Evolutionary conservation across 257 asterid species (phyloP).

Genomic region (Lavandula angustifolia): DNA sequence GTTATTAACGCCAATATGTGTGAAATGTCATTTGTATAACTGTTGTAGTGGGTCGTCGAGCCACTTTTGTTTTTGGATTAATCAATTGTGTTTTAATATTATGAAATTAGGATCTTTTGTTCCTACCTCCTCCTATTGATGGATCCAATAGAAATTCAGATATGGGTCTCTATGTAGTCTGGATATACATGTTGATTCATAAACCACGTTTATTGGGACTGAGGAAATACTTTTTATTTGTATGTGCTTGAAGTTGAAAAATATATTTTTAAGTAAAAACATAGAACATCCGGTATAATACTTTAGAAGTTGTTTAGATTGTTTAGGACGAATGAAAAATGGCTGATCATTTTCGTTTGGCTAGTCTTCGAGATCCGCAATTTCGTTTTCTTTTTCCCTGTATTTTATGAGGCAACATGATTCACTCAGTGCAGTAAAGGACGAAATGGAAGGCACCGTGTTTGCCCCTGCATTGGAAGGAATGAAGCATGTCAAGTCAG

Average conservation of each 20-base stretch:
- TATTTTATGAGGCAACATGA: background rate
- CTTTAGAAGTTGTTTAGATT: too few species aligned
- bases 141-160: conserved; percentile 1
- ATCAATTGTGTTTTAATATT: conserved; percentile 4
- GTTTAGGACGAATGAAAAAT: background rate
- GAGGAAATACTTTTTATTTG: too few species aligned
- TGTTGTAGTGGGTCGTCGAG: background rate
- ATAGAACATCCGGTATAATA: too few species aligned
- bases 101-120: background rate
- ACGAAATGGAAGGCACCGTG: conserved; percentile 80
- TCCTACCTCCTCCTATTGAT: background rate
- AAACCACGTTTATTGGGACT: too few species aligned
- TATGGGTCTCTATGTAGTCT: background rate
- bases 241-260: too few species aligned
- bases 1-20: too few species aligned
- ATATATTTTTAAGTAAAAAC: too few species aligned
- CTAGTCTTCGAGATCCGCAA: background rate
- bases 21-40: too few species aligned
- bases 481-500: conserved; percentile 84
- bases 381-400: background rate
- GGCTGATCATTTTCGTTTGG: background rate
- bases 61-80: background rate
- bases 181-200: background rate
- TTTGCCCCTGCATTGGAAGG: conserved; percentile 88
- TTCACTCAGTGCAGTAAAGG: conserved; percentile 37